A percentile compares a stretch with the other conserved stretches of the same genome.
Evolutionary conservation across 2,329 filamentous ascomycete species (phyloP).

Genomic region (Bertia moriformis): DNA sequence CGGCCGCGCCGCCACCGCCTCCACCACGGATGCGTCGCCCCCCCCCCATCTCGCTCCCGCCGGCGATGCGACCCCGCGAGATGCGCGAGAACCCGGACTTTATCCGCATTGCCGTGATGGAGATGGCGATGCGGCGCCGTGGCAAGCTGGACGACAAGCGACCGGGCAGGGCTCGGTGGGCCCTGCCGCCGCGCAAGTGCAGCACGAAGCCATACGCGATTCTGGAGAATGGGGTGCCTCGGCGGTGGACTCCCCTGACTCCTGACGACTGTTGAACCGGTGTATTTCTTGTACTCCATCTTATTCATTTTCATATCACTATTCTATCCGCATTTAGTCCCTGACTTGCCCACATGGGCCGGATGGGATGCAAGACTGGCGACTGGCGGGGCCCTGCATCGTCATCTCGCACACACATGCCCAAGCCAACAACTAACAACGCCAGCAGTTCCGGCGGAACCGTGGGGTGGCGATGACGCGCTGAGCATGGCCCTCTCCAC

Average conservation of each 20-base stretch:
- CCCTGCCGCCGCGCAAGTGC: slow-evolving; percentile 48
- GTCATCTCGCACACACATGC: no score
- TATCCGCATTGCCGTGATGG: slow-evolving; percentile 57
- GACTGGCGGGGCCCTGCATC: no score
- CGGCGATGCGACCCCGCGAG: slow-evolving; percentile 43
- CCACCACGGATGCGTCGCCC: slow-evolving; percentile 12
- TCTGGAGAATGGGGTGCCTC: slow-evolving; percentile 40
- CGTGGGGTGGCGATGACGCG: no score
- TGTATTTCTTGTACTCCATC: no score
- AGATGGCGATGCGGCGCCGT: slow-evolving; percentile 55
- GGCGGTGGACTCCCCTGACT: slow-evolving; percentile 34
- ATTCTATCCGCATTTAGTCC: no score
- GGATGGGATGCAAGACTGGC: no score
- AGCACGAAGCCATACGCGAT: slow-evolving; percentile 37
- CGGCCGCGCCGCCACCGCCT: slow-evolving; percentile 11
- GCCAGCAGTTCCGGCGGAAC: no score
- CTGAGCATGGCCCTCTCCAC: no score
- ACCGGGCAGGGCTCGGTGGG: slow-evolving; percentile 54
- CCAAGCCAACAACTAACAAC: no score
- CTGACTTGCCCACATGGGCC: no score
- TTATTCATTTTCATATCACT: no score
- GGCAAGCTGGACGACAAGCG: slow-evolving; percentile 53
- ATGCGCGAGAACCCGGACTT: slow-evolving; percentile 59
- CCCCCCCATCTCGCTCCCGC: slow-evolving; percentile 21
- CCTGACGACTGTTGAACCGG: slow-evolving; percentile 1